Conservation (phyloP, 2,329 filamentous ascomycete genomes). For the Aspergillus jensenii region DNA sequence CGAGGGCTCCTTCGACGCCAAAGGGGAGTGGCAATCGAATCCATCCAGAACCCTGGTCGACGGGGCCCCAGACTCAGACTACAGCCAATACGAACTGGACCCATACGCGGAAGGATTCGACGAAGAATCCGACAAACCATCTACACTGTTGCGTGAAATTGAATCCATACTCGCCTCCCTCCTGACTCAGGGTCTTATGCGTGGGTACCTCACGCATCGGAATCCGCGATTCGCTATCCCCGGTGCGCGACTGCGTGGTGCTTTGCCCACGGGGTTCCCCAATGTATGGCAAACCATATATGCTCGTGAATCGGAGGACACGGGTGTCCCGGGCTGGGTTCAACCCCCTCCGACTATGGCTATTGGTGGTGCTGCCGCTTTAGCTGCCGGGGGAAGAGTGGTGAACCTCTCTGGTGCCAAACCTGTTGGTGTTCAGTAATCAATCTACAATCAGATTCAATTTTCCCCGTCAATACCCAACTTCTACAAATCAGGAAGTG, state of each 20-base stretch:
- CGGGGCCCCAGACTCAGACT: constrained; percentile 29
- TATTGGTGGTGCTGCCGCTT: constrained; percentile 19
- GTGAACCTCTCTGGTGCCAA: constrained; percentile 58
- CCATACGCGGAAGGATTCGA: constrained; percentile 52
- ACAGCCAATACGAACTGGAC: constrained; percentile 50
- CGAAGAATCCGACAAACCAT: constrained; percentile 23
- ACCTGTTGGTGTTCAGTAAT: constrained; percentile 44
- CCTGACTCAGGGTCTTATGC: constrained; percentile 75
- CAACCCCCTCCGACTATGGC: constrained; percentile 33
- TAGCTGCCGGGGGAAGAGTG: constrained; percentile 51
- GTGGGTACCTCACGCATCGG: constrained; percentile 79
- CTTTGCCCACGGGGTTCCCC: constrained; percentile 62
- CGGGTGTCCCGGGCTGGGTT: constrained; percentile 75
- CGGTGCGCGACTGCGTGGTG: constrained; percentile 56
- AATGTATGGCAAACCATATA: constrained; percentile 68
- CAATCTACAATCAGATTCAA: neutral
- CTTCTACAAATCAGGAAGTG: neutral
- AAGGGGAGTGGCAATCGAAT: constrained; percentile 30
- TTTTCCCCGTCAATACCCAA: neutral
- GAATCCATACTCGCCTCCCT: constrained; percentile 76
- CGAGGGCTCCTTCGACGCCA: constrained; percentile 33
- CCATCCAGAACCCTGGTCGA: constrained; percentile 25
- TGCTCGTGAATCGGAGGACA: constrained; percentile 59
- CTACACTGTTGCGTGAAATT: constrained; percentile 60
- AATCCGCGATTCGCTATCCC: constrained; percentile 78